A percentile compares a stretch with the other conserved stretches of the same genome.
Evolutionary conservation across 208 protist species (phyloP).

Genomic region (Leptomonas seymouri): DNA sequence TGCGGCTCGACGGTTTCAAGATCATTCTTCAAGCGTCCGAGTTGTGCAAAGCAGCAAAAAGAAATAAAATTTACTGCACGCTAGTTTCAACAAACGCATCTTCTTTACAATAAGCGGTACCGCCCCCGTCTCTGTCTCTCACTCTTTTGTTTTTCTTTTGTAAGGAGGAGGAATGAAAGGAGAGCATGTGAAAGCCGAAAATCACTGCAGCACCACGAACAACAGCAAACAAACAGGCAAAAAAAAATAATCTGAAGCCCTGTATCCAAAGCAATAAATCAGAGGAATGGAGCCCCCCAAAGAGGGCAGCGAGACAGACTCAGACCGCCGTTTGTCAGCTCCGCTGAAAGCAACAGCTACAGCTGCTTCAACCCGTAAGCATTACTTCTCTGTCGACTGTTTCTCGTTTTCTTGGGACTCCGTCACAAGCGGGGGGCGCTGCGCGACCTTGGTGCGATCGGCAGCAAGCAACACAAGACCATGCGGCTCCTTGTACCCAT

Average conservation of each 20-base stretch:
- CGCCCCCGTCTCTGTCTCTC: neutral
- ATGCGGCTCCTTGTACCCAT: constrained; percentile 38
- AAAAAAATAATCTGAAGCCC: no score
- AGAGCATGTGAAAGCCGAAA: constrained; percentile 11
- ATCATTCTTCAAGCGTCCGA: no score
- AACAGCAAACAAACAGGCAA: neutral
- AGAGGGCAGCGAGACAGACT: no score
- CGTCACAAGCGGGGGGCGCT: constrained; percentile 9
- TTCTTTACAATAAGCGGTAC: neutral
- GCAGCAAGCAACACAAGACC: constrained; percentile 50
- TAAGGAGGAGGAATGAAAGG: neutral
- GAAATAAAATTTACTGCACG: no score
- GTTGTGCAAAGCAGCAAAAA: no score
- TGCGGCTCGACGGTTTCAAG: no score
- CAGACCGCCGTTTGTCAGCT: neutral
- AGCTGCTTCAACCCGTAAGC: neutral
- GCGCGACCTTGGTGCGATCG: constrained; percentile 41
- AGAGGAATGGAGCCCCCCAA: no score
- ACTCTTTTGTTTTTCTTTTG: constrained; percentile 11
- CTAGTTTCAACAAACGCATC: no score
- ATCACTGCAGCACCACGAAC: constrained; percentile 4
- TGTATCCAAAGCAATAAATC: no score
- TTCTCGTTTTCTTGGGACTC: constrained; percentile 8
- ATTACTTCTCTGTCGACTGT: constrained; percentile 1
- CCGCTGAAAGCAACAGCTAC: neutral